Conservation (phyloP, 805 yeast species). For the Candida xyloterini region DNA sequence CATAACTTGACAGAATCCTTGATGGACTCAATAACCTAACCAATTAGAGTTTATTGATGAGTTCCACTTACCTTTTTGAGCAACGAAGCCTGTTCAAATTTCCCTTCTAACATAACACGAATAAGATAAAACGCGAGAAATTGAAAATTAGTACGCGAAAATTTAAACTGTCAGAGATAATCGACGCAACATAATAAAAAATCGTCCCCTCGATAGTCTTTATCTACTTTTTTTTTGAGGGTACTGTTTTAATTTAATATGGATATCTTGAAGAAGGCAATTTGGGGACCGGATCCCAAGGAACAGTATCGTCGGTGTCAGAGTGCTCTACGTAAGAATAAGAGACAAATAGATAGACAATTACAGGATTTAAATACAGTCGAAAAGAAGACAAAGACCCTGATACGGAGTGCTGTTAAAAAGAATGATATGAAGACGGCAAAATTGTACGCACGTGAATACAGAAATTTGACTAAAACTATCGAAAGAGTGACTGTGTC, state of each 20-base stretch:
- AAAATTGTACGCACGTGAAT: slow-evolving; percentile 75
- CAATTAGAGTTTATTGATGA: too few relatives aligned
- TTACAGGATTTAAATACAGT: slow-evolving; percentile 54
- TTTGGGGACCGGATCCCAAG: slow-evolving; percentile 96
- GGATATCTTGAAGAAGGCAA: slow-evolving; percentile 82
- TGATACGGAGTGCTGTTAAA: slow-evolving; percentile 73
- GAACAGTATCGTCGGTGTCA: slow-evolving; percentile 84
- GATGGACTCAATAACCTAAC: slow-evolving; percentile 79
- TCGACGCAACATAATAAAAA: slow-evolving; percentile 1
- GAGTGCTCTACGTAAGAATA: slow-evolving; percentile 74
- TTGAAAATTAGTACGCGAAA: slow-evolving; percentile 3
- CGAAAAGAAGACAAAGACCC: slow-evolving; percentile 71
- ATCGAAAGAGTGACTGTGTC: slow-evolving; percentile 71
- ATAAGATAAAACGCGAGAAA: slow-evolving; percentile 9
- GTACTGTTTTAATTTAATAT: slow-evolving; percentile 35
- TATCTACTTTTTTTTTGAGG: not conserved
- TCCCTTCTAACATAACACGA: slow-evolving; percentile 85
- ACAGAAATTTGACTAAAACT: slow-evolving; percentile 70
- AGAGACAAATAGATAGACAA: slow-evolving; percentile 80
- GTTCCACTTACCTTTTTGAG: slow-evolving; percentile 64
- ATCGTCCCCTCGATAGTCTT: not conserved
- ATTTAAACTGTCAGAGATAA: not conserved
- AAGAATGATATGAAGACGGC: slow-evolving; percentile 76
- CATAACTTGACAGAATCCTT: slow-evolving; percentile 93
- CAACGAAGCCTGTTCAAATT: slow-evolving; percentile 87